Evolutionary conservation across 2,329 filamentous ascomycete genomes (phyloP), one percentile per base, ranked within the genome.

Genomic region (Claviceps lovelessii): DNA sequence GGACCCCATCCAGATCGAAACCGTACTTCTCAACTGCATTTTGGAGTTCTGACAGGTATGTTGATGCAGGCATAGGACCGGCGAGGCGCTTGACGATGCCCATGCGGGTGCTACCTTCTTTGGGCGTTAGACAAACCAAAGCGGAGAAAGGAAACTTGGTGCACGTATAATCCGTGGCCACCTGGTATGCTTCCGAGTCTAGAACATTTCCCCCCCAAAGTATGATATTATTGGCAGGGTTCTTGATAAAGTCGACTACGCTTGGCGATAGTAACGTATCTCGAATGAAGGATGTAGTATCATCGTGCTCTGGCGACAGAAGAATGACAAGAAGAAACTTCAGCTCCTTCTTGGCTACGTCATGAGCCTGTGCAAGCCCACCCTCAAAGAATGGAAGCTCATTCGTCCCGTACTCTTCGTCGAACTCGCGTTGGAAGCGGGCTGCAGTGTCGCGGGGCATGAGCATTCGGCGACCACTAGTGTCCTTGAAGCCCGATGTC

Each of bases 201-300:
- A 90, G 81, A 0, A 97, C 86, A 61, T 90, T 95, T 49, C 93
- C 93, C 45, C 86, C 89, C 93, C 93, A 98, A 3, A 98, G 70
- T 41, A 97, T 74, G 35, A 96, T 80, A 64, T 91, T 86, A 68
- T 90, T 90, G 39, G 76, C 70, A 0, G 86, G 80, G 57, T 91
- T 80, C 59, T 82, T 84, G 61, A 97, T 69, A 63, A 89, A 95
- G 6, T 76, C 72, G 11, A 84, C 76, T 3, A 96, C 83, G 47
- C 90, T 84, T 1, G 81, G 79, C 1, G 85, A 78, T 8, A 96
- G 78, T 0, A 98, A 77, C 0, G 90, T 96, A 31, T 95, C 85
- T 45, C 81, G 81, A 57, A 90, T 81, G 71, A 95, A 98, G 0
- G 79, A 76, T 28, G 82, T 78, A 1, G 88, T 97, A 62, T 97